Conservation (phyloP, 2,329 filamentous ascomycete species). For the Alternaria sp. region DNA sequence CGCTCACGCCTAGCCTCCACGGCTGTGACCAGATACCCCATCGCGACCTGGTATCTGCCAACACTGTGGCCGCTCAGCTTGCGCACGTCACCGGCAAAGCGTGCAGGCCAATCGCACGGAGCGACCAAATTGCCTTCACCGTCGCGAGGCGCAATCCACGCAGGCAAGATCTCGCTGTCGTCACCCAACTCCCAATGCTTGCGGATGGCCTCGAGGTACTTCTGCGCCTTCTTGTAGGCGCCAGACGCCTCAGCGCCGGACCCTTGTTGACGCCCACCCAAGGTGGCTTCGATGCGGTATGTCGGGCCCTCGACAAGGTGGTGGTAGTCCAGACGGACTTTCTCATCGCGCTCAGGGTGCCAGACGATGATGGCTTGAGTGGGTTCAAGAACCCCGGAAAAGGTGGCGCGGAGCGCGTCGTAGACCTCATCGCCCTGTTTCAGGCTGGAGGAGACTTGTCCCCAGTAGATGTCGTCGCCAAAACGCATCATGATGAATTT, state of each 20-base stretch:
- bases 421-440: too few species aligned
- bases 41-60: accelerated
- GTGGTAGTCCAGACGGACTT: neutral
- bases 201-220: neutral
- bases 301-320: too few species aligned
- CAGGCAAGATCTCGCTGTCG: neutral
- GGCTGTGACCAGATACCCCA: neutral
- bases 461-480: too few species aligned
- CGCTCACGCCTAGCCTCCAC: neutral
- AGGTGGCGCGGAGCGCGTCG: too few species aligned
- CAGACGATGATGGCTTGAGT: neutral
- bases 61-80: neutral
- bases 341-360: neutral
- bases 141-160: neutral
- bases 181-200: accelerated
- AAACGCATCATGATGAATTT: too few species aligned
- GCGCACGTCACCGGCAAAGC: neutral
- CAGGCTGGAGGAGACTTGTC: too few species aligned
- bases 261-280: neutral
- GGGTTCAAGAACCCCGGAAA: too few species aligned
- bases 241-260: neutral
- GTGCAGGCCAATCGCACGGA: neutral
- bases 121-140: neutral
- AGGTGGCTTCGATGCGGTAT: neutral
- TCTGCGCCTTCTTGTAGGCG: neutral